Base-by-base conservation (phyloP, 495 filamentous ascomycete species). In the Xylaria bambusicola region DNA sequence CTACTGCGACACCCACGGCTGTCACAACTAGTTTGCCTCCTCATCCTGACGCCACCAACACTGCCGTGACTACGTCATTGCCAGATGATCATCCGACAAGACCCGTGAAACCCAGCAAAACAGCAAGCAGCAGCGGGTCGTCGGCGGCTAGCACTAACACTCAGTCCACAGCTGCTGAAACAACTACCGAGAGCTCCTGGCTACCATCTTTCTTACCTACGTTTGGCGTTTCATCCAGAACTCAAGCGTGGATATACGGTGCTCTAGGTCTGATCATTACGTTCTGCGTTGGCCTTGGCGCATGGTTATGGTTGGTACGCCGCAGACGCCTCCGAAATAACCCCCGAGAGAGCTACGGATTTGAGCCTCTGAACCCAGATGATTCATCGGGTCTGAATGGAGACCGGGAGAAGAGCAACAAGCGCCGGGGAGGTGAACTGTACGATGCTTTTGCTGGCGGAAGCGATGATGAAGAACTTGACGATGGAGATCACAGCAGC, bases 211-310 rank as follows among this genome's bases (percentile, higher is more conserved):
- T 92, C 79, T 87, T 98, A 62, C 93, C 94, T 7, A 95, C 91
- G n/a, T 95, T 98, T 64, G 94, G 94, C 54, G 87, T 93, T 35
- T 92, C 89, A 12, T 91, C 92, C 65, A 84, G 86, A 58, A 97
- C 93, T 6, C 91, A 95, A 69, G 83, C 88, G 41, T 98, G 94
- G 94, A 97, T 98, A 54, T 98, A 98, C 67, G 92, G 90, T 45
- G 81, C 92, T 18, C 68, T 94, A 21, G 86, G 79, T 17, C 84
- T 96, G 35, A 98, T 98, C 64, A 78, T 93, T 33, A 72, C 89
- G 15, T 98, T 98, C 78, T 90, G 92, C 74, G 76, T 77, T 47
- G 89, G 85, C 4, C 78, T 98, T 6, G 92, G 86, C 38, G 75
- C 86, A 31, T 98, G 94, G 76, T 81, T 95, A 64, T 89, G 83